Conservation (phyloP, 441 rosid species). For the Aquilaria agallochum region DNA sequence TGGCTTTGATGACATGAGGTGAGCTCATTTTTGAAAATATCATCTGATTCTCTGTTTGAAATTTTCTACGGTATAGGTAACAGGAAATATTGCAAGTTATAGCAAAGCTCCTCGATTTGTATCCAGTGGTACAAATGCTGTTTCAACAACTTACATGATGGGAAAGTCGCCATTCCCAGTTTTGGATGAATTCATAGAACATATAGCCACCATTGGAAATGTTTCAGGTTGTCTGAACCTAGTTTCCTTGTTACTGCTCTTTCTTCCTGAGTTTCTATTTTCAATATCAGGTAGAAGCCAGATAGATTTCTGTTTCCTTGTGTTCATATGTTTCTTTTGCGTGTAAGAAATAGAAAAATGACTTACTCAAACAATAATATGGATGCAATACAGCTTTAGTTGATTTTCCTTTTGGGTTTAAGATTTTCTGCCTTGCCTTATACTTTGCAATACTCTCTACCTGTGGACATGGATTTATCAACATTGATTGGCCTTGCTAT, state of each 20-base stretch:
- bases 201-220: constrained; percentile 62
- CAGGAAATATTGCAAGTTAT: constrained; percentile 34
- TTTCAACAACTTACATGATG: constrained; percentile 38
- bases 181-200: constrained; percentile 77
- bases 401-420: not conserved
- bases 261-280: not conserved
- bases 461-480: too few species aligned
- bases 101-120: constrained; percentile 26
- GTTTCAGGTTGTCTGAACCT: constrained; percentile 47
- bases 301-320: not conserved
- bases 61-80: constrained; percentile 42
- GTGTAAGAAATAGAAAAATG: not conserved
- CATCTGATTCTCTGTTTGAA: not conserved
- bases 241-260: not conserved
- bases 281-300: not conserved
- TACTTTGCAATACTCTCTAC: not conserved
- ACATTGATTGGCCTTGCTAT: constrained; percentile 2
- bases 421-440: not conserved
- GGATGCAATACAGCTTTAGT: not conserved
- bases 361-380: not conserved
- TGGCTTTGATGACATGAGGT: not conserved
- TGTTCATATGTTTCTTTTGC: not conserved
- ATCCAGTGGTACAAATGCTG: constrained; percentile 19
- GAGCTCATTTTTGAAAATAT: constrained; percentile 15
- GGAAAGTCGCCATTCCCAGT: constrained; percentile 88